Conservation (phyloP, 306 rosid species). For the Begonia masoniana region DNA sequence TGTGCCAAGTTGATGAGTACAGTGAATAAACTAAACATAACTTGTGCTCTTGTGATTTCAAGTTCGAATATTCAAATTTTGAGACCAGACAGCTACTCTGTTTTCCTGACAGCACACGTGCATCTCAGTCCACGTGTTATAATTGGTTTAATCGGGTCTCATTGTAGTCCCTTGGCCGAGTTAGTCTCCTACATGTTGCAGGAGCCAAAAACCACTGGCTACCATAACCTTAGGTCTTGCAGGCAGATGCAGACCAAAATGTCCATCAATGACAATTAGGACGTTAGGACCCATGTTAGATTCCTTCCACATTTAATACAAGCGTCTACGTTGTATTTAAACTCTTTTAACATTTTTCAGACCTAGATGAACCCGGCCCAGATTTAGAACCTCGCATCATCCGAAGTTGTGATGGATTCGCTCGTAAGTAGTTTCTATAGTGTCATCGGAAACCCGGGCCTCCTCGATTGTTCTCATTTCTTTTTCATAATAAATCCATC, state of each 20-base stretch:
- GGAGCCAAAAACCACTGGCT: slow-evolving; percentile 18
- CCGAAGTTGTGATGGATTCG: too few species aligned
- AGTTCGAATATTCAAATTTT: too few species aligned
- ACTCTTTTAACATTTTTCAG: slow-evolving; percentile 25
- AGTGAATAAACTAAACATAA: too few species aligned
- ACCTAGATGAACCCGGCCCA: slow-evolving; percentile 35
- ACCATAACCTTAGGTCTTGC: slow-evolving; percentile 51
- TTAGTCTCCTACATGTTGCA: slow-evolving; percentile 71
- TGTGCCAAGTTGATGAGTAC: too few species aligned
- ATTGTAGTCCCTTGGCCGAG: slow-evolving; percentile 57
- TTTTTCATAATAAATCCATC: too few species aligned
- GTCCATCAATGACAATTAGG: slow-evolving; percentile 10
- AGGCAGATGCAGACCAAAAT: slow-evolving; percentile 68
- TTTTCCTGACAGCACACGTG: slow-evolving; percentile 51
- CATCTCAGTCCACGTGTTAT: slow-evolving; percentile 23
- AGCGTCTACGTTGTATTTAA: too few species aligned
- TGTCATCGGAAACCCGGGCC: too few species aligned
- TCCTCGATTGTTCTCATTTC: too few species aligned
- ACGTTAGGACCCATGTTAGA: too few species aligned
- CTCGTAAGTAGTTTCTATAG: too few species aligned
- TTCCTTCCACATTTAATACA: too few species aligned
- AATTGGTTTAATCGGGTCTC: slow-evolving; percentile 6
- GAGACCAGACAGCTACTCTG: slow-evolving; percentile 39
- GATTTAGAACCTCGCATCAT: slow-evolving; percentile 35
- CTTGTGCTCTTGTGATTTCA: too few species aligned